These are phyloP conservation scores for Termitomyces sp. DNA, from an alignment of 768 basidiomycete genomes.

Conservation along the genomic window DNA sequence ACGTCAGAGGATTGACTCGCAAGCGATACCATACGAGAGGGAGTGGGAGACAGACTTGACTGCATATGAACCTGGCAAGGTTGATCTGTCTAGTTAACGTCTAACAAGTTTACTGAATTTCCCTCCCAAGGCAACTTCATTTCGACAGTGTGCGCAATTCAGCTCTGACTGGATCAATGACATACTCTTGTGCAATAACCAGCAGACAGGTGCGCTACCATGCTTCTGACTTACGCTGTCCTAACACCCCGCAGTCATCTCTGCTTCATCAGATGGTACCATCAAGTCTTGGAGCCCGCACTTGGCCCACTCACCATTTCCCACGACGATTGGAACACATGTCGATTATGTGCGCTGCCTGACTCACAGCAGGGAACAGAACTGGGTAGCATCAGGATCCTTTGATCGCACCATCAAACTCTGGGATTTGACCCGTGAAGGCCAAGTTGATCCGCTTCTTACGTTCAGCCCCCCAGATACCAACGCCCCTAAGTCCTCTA, in stretches of 20 bases:
- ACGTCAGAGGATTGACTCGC: slow-evolving; percentile 31
- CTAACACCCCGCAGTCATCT: slow-evolving; percentile 51
- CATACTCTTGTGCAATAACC: slow-evolving; percentile 82
- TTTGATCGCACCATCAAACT: slow-evolving; percentile 92
- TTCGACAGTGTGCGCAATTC: slow-evolving; percentile 83
- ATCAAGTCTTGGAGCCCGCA: slow-evolving; percentile 94
- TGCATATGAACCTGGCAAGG: slow-evolving; percentile 40
- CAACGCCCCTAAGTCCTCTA: slow-evolving; percentile 58
- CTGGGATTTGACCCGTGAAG: slow-evolving; percentile 70
- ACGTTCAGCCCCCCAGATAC: slow-evolving; percentile 67
- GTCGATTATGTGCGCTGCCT: slow-evolving; percentile 85
- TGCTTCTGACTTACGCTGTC: neutral
- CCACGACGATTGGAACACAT: slow-evolving; percentile 67
- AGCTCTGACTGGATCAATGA: slow-evolving; percentile 98
- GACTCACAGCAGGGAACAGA: slow-evolving; percentile 68
- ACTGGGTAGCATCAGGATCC: slow-evolving; percentile 90
- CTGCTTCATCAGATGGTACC: slow-evolving; percentile 94
- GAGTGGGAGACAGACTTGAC: slow-evolving; percentile 76
- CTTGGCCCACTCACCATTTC: slow-evolving; percentile 47
- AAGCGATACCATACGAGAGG: slow-evolving; percentile 55
- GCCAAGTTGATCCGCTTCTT: slow-evolving; percentile 41
- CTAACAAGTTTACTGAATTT: neutral
- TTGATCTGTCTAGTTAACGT: slow-evolving; percentile 16
- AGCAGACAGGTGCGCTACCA: slow-evolving; percentile 66
- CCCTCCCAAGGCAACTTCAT: slow-evolving; percentile 47